Evolutionary conservation across 73 alveolate genomes (phyloP), one percentile per base, ranked within the genome.

Genomic region (Tetrahymena borealis): DNA sequence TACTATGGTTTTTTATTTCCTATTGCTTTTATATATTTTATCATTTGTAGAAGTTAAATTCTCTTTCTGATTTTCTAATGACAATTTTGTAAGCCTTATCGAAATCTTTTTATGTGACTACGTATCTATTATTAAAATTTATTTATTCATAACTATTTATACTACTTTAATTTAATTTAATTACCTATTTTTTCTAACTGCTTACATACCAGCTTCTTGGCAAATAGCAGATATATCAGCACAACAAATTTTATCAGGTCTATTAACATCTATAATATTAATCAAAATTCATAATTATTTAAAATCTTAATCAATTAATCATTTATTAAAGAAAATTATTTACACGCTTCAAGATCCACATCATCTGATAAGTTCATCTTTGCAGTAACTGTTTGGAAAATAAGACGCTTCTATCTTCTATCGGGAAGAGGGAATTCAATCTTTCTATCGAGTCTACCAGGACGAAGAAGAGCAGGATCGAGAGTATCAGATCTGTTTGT

Each of bases 211-310:
- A 24, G 99, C 99, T 94, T 98, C 99, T 91, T 98, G 97, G 94
- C 99, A 99, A 32, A 99, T 98, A 35, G 99, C 98, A 40, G 99
- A 96, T 92, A 99, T 97, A 95, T 99, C 99, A 40, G 99, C 99
- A 60, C 99, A 98, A 93, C 99, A 94, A 90, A 98, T 98, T 94
- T 98, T 98, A 91, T 98, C 99, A 24, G 99, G 99, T 94, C 99
- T 95, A 39, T 96, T 96, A 79, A 98, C 98, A 78, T 60, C 85
- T 60, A 60, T 24, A 60, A 24, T 60, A 43, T n/a, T 60, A 18
- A 0, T 18, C 9, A 78, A 32, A 78, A 18, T n/a, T 78, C 4
- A 3, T 32, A 15, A 77, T 24, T 24, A 24, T 77, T 77, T 10
- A 77, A 8, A 28, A 9, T 28, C 9, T 9, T 28, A 28, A 24